Evolutionary conservation across 1,284 basidiomycete species (phyloP).

Genomic region (Marasmius oreades): DNA sequence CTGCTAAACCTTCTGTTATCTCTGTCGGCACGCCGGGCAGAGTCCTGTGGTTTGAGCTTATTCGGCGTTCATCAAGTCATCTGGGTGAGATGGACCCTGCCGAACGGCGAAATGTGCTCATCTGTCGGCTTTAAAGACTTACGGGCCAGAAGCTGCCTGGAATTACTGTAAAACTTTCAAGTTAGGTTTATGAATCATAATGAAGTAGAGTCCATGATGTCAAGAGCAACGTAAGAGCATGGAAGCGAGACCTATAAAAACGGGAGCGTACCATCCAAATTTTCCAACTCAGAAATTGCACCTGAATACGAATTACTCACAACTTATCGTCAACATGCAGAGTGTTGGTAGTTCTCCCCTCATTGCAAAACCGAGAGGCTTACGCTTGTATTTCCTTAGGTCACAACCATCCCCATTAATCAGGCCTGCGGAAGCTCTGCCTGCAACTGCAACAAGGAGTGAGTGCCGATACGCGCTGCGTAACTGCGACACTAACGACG

Average conservation of each 20-base stretch:
- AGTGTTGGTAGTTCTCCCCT: slow-evolving; percentile 1
- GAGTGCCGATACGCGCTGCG: slow-evolving; percentile 8
- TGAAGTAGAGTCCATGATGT: too few species aligned
- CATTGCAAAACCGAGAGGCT: background rate
- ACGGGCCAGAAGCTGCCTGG: too few species aligned
- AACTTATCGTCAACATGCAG: slow-evolving; percentile 2
- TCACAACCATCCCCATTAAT: slow-evolving; percentile 23
- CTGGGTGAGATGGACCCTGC: too few species aligned
- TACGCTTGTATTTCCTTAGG: slow-evolving; percentile 11
- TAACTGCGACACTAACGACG: background rate
- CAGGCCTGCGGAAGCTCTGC: slow-evolving; percentile 22
- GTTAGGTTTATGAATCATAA: too few species aligned
- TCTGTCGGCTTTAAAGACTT: too few species aligned
- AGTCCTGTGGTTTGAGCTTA: too few species aligned
- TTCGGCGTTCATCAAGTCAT: too few species aligned
- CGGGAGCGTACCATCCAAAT: background rate
- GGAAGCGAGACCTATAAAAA: background rate
- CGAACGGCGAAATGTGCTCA: too few species aligned
- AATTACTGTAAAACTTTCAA: too few species aligned
- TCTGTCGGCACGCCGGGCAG: too few species aligned
- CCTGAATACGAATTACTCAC: background rate
- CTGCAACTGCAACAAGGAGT: slow-evolving; percentile 26
- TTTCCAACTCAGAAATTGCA: background rate
- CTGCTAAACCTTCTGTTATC: background rate
- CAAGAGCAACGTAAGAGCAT: too few species aligned